phyloP scores from a whole-genome alignment of 2,329 filamentous ascomycete species.

The Incumbomyces lentus region DNA sequence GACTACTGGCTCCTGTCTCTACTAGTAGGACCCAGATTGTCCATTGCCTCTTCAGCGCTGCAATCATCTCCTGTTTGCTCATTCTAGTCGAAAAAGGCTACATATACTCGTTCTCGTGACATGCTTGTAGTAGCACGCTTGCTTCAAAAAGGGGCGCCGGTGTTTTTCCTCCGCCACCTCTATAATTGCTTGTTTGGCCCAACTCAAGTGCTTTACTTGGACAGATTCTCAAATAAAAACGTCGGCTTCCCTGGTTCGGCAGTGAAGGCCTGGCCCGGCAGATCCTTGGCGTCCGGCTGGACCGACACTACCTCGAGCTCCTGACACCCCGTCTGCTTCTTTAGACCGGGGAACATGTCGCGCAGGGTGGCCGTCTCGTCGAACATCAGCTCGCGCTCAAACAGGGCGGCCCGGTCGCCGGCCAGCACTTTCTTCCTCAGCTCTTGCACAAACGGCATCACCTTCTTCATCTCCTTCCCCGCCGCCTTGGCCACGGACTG shows the following conservation, averaged over 20 bases:
- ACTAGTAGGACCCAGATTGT: too few species aligned
- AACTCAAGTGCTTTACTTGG: too few species aligned
- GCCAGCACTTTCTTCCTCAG: conserved; percentile 66
- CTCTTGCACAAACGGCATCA: conserved; percentile 88
- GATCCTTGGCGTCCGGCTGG: conserved; percentile 48
- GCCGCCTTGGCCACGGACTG: conserved; percentile 69
- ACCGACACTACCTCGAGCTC: conserved; percentile 63
- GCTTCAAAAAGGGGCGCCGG: too few species aligned
- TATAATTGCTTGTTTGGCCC: too few species aligned
- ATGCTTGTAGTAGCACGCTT: too few species aligned
- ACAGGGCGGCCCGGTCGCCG: conserved; percentile 56
- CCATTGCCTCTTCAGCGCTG: too few species aligned
- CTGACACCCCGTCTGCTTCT: conserved; percentile 61
- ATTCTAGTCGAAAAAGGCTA: too few species aligned
- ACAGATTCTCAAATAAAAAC: conserved; percentile 77
- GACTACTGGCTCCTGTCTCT: too few species aligned
- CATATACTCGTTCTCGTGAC: too few species aligned
- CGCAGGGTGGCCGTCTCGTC: conserved; percentile 67
- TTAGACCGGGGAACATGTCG: conserved; percentile 70
- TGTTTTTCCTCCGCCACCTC: too few species aligned
- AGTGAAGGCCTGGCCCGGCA: conserved; percentile 54
- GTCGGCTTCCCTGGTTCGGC: conserved; percentile 74
- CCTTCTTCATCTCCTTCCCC: conserved; percentile 73
- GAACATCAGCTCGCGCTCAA: conserved; percentile 77
- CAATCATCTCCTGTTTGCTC: too few species aligned